Evolutionary conservation across 2,329 filamentous ascomycete species (phyloP).

Genomic region (Plectosphaerella sp.): DNA sequence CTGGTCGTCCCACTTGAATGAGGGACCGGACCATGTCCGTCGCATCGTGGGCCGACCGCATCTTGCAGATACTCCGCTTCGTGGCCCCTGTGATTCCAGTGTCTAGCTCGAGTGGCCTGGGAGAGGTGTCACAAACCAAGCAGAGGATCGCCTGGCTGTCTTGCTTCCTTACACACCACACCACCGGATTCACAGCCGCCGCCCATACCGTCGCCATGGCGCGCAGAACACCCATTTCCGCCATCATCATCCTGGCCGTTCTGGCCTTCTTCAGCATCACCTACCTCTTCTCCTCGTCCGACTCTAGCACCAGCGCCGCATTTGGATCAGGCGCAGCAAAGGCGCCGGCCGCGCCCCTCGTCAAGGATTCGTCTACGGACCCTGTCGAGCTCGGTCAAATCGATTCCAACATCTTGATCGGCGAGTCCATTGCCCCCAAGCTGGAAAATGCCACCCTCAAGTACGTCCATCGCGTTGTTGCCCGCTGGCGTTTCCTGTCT

Average conservation of each 20-base stretch:
- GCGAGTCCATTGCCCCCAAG: conserved; percentile 73
- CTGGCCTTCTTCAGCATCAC: conserved; percentile 53
- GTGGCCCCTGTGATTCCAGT: too few relatives aligned
- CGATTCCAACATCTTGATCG: conserved; percentile 50
- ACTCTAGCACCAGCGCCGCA: conserved; percentile 4
- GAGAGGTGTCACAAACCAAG: too few relatives aligned
- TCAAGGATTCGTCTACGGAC: conserved; percentile 11
- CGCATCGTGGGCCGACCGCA: too few relatives aligned
- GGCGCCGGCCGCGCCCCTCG: conserved; percentile 9
- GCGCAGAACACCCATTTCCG: conserved; percentile 46
- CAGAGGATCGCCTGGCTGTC: too few relatives aligned
- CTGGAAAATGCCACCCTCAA: conserved; percentile 79
- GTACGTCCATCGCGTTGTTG: conserved; percentile 33
- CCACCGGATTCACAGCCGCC: too few relatives aligned
- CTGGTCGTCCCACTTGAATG: too few relatives aligned
- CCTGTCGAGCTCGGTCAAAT: conserved; percentile 35
- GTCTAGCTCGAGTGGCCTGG: too few relatives aligned
- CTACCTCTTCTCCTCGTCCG: conserved; percentile 51
- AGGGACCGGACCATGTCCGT: too few relatives aligned
- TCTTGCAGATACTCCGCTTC: too few relatives aligned
- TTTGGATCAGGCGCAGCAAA: background rate
- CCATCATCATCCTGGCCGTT: conserved; percentile 50
- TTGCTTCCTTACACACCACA: too few relatives aligned
- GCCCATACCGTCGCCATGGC: conserved; percentile 34
- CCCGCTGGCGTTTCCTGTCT: conserved; percentile 5